Conservation (phyloP, 345 rosid species). For the Dovyalis caffra region DNA sequence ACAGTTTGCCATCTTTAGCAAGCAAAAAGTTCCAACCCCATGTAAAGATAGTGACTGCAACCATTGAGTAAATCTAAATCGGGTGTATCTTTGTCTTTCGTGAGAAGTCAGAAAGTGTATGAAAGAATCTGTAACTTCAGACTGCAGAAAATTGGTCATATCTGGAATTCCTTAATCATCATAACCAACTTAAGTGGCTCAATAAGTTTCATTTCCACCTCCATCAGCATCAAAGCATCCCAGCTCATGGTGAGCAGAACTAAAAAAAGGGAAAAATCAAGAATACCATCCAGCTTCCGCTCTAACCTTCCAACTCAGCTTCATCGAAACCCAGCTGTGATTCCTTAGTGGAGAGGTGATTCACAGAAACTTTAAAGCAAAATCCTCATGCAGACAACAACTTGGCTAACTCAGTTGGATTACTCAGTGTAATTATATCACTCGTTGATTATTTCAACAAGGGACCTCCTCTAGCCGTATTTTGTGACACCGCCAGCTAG, state of each 20-base stretch:
- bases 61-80: not conserved
- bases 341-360: not conserved
- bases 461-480: not conserved
- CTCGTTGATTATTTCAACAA: not conserved
- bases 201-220: not conserved
- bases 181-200: not conserved
- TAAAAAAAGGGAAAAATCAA: not conserved
- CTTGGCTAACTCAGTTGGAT: not conserved
- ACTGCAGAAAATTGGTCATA: not conserved
- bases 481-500: not conserved
- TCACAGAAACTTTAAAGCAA: not conserved
- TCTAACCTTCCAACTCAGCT: not conserved
- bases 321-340: not conserved
- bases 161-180: not conserved
- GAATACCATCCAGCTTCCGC: not conserved
- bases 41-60: not conserved
- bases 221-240: not conserved
- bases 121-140: not conserved
- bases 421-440: not conserved
- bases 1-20: not conserved
- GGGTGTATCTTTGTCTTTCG: not conserved
- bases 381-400: not conserved
- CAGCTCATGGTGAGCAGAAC: not conserved
- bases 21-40: not conserved
- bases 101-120: not conserved